Evolutionary conservation across 2,329 filamentous ascomycete genomes (phyloP), one percentile per base, ranked within the genome.

Genomic region (Xylaria multiplex): DNA sequence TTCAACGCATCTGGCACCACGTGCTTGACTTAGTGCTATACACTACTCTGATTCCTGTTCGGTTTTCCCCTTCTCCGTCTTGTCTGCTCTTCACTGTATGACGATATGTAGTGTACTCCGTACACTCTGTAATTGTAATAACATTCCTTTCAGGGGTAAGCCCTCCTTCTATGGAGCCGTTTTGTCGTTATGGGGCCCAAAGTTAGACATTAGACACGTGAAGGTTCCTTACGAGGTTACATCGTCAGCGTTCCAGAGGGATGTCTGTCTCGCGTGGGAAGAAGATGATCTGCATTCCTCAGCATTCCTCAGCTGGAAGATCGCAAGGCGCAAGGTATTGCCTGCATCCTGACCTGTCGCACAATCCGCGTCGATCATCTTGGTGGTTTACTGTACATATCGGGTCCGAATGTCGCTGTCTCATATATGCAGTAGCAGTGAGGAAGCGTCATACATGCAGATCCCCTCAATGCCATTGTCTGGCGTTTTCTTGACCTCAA

Each of bases 271-370:
- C 49, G 50, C 50, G 56, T 65, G 49, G 50, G 24, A 35, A 37
- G 32, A 37, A 42, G n/a, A 46, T 27, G 59, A 66, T 63, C 55
- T 22, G 19, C 59, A 30, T 46, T 63, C 54, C 55, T 63, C 64
- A 66, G 64, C 64, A 63, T n/a, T n/a, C n/a, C n/a, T n/a, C n/a
- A n/a, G n/a, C 5, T 2, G 43, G 64, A 43, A 45, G 64, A 66
- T 63, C 59, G 54, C 14, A 54, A 30, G 49, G 55, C 59, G 54
- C 43, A 43, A 59, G 43, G 16, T 14, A 40, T 40, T 48, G 19
- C 53, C 24, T 24, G 52, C 52, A 50, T 50, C 11, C 24, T 22
- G 19, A 22, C 22, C 19, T 42, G 52, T 27, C 27, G 35, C 56
- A 54, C 50, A 30, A 27, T n/a, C 32, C 7, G 16, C 43, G 57